phyloP scores from a whole-genome alignment of 2,329 filamentous ascomycete species.

The Cercospora sesami region DNA sequence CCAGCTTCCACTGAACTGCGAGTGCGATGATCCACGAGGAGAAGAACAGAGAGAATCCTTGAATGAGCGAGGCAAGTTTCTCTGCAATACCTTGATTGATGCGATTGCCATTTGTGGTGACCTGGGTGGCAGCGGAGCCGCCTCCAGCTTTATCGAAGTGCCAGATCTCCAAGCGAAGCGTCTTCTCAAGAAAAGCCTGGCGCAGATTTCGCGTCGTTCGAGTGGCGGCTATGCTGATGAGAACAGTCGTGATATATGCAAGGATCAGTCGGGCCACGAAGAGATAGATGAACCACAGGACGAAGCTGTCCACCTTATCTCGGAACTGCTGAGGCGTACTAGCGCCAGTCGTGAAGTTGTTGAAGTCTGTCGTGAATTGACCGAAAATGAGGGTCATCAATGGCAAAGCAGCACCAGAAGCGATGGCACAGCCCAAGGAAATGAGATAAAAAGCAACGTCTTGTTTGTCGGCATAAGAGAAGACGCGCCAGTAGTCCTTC shows the following conservation, averaged over 20 bases:
- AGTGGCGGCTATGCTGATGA: conserved; percentile 53
- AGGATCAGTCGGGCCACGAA: conserved; percentile 67
- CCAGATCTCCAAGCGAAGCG: conserved; percentile 66
- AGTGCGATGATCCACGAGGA: conserved; percentile 45
- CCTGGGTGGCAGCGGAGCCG: conserved; percentile 45
- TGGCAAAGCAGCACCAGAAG: conserved; percentile 49
- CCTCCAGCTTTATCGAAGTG: conserved; percentile 62
- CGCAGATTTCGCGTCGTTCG: conserved; percentile 54
- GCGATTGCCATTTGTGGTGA: conserved; percentile 38
- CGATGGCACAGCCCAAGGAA: conserved; percentile 42
- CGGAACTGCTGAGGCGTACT: conserved; percentile 25
- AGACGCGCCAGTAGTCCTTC: conserved; percentile 35
- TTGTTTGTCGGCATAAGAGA: conserved; percentile 36
- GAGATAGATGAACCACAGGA: conserved; percentile 68
- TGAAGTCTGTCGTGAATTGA: conserved; percentile 51
- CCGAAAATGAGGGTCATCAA: conserved; percentile 56
- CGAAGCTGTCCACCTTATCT: conserved; percentile 37
- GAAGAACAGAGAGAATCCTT: conserved; percentile 43
- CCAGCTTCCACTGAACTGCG: conserved; percentile 46
- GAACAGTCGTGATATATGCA: conserved; percentile 55
- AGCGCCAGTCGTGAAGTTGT: conserved; percentile 39
- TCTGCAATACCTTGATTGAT: conserved; percentile 46
- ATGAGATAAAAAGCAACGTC: conserved; percentile 35
- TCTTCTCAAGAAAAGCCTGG: conserved; percentile 62
- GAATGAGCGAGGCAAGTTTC: conserved; percentile 40